These are phyloP conservation scores for Neopestalotiopsis clavispora DNA, from an alignment of 2,329 filamentous ascomycete species.

Conservation along the genomic window DNA sequence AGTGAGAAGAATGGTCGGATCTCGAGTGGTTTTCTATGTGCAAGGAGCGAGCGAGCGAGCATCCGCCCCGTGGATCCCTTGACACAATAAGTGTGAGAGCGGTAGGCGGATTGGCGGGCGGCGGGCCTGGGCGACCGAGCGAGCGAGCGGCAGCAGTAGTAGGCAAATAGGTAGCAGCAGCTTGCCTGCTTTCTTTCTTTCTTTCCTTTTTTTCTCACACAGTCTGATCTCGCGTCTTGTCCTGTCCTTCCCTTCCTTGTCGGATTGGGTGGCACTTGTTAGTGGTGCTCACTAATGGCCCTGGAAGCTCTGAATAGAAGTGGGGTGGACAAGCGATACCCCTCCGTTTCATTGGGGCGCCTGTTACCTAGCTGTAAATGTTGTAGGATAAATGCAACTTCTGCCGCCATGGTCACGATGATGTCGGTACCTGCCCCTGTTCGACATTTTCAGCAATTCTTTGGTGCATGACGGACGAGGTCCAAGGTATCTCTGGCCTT, in stretches of 20 bases:
- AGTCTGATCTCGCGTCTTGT: not conserved
- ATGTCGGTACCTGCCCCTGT: not conserved
- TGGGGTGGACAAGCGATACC: not conserved
- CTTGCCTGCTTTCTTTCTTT: not conserved
- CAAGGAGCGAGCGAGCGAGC: not conserved
- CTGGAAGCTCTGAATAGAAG: not conserved
- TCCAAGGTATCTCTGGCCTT: not conserved
- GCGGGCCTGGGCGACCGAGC: not conserved
- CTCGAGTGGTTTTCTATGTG: slow-evolving; percentile 9
- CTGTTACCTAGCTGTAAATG: not conserved
- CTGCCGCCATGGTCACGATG: not conserved
- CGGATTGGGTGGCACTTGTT: not conserved
- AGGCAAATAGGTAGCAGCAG: not conserved
- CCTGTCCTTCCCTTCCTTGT: too few relatives aligned
- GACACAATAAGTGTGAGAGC: slow-evolving; percentile 12
- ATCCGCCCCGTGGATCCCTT: not conserved
- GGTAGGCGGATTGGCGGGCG: not conserved
- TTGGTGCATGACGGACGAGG: not conserved
- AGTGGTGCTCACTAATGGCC: slow-evolving; percentile 14
- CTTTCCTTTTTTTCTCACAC: not conserved
- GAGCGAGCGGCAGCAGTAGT: too few relatives aligned
- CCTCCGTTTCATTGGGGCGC: not conserved
- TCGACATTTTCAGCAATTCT: not conserved
- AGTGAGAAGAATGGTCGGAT: not conserved
- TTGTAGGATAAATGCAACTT: slow-evolving; percentile 7